Conservation (phyloP, 2,329 filamentous ascomycete species). For the Acrocalymma vagum region DNA sequence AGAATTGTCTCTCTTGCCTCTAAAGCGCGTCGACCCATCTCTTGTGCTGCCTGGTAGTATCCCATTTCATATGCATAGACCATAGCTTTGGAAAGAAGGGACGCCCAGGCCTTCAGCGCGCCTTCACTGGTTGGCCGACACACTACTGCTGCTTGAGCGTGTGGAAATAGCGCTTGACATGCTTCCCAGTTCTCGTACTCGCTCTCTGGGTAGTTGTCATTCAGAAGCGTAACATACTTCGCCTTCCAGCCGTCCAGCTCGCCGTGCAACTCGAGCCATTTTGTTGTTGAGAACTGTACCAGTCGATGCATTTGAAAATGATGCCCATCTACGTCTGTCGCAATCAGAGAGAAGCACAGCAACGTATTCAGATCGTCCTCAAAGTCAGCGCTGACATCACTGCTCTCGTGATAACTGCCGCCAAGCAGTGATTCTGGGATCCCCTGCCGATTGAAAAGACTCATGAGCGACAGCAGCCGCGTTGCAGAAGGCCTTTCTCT, state of each 20-base stretch:
- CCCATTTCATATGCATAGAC: conserved; percentile 4
- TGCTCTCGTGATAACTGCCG: conserved; percentile 14
- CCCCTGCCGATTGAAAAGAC: conserved; percentile 22
- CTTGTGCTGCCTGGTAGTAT: conserved; percentile 9
- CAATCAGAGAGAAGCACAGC: conserved; percentile 19
- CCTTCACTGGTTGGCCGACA: conserved; percentile 1
- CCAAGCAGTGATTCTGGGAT: conserved; percentile 31
- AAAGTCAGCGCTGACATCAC: conserved; percentile 13
- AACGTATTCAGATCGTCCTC: conserved; percentile 22
- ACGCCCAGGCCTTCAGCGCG: conserved; percentile 9
- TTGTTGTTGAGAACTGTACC: conserved; percentile 24
- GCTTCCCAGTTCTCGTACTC: conserved; percentile 9
- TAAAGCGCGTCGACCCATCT: conserved; percentile 5
- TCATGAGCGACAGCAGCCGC: conserved; percentile 51
- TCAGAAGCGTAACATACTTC: conserved; percentile 23
- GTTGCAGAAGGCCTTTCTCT: conserved; percentile 40
- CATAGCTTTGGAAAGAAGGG: conserved; percentile 5
- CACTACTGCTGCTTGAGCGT: conserved; percentile 7
- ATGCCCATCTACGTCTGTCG: conserved; percentile 7
- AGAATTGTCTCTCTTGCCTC: conserved; percentile 5
- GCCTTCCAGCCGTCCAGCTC: conserved; percentile 35
- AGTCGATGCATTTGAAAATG: conserved; percentile 29
- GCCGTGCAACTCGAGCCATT: conserved; percentile 26
- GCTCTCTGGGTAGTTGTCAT: conserved; percentile 4
- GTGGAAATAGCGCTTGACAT: conserved; percentile 12